These are phyloP conservation scores for Myrmaecium sp. DNA, from an alignment of 2,329 filamentous ascomycete species.

Conservation along the genomic window DNA sequence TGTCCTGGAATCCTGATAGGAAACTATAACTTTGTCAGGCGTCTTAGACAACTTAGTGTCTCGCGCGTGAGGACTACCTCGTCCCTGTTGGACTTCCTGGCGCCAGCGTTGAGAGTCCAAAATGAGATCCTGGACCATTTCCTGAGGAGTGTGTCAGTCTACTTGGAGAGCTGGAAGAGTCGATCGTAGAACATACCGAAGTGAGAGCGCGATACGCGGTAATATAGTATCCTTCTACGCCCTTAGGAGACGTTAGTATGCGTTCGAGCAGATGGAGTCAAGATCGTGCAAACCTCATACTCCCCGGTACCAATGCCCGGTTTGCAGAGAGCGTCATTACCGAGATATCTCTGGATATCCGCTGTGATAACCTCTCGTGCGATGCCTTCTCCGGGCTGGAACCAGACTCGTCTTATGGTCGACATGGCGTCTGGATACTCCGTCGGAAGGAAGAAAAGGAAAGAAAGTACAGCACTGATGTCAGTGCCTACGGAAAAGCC, in stretches of 20 bases:
- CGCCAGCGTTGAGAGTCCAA: constrained; percentile 30
- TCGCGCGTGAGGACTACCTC: constrained; percentile 29
- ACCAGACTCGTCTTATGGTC: constrained; percentile 26
- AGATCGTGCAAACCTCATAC: constrained; percentile 22
- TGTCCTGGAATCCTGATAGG: constrained; percentile 26
- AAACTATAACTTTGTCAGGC: constrained; percentile 27
- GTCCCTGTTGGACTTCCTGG: constrained; percentile 16
- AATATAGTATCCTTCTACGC: constrained; percentile 33
- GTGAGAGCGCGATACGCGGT: constrained; percentile 34
- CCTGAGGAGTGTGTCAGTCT: constrained; percentile 12
- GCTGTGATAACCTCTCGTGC: constrained; percentile 34
- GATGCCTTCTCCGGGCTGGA: constrained; percentile 32
- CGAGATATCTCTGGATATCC: constrained; percentile 34
- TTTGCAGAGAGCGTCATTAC: constrained; percentile 32
- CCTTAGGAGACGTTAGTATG: constrained; percentile 12
- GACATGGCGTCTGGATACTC: constrained; percentile 10
- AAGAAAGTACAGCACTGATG: constrained; percentile 19
- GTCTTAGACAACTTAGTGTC: constrained; percentile 24
- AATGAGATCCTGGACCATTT: constrained; percentile 33
- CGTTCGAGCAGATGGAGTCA: constrained; percentile 4
- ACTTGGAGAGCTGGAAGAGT: neutral
- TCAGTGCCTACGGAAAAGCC: no score
- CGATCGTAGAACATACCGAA: constrained; percentile 19
- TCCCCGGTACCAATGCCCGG: constrained; percentile 28
- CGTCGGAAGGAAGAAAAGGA: constrained; percentile 7